Conservation (phyloP, 768 basidiomycete species). For the Pulveroboletus ravenelii region DNA sequence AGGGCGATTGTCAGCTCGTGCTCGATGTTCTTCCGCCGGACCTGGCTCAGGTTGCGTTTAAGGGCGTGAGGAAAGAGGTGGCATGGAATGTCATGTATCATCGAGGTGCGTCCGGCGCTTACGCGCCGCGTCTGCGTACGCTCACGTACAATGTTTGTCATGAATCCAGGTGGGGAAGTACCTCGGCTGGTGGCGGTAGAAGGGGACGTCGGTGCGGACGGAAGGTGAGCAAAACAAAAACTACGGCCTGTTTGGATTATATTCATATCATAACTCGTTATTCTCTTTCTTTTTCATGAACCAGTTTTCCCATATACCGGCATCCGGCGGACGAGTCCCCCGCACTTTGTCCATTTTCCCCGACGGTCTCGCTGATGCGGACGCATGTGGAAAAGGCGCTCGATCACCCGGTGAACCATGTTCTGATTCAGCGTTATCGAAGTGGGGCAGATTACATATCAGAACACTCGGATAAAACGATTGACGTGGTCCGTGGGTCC, state of each 20-base stretch:
- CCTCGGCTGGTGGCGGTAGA: conserved; percentile 62
- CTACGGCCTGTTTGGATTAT: conserved; percentile 7
- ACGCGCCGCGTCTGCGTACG: background rate
- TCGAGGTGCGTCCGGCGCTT: conserved; percentile 44
- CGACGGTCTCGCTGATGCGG: conserved; percentile 63
- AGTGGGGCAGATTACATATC: conserved; percentile 78
- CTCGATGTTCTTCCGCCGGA: conserved; percentile 53
- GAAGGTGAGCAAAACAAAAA: conserved; percentile 35
- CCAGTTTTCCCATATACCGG: conserved; percentile 73
- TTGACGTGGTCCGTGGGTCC: conserved; percentile 71
- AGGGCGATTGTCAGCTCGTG: conserved; percentile 65
- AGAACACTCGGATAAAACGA: conserved; percentile 83
- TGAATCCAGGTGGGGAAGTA: conserved; percentile 60
- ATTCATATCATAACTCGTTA: background rate
- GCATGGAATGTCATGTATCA: conserved; percentile 73
- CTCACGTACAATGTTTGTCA: conserved; percentile 1
- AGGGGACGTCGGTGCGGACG: conserved; percentile 47
- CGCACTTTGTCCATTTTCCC: conserved; percentile 59
- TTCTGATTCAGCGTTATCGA: conserved; percentile 78
- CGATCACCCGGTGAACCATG: conserved; percentile 73
- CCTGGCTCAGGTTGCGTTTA: conserved; percentile 54
- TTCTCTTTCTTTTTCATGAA: background rate
- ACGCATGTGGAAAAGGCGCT: conserved; percentile 54
- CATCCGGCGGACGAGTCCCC: conserved; percentile 81
- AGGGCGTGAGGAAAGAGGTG: conserved; percentile 57